phyloP scores from a whole-genome alignment of 345 rosid genomes.

The Viola odorata region DNA sequence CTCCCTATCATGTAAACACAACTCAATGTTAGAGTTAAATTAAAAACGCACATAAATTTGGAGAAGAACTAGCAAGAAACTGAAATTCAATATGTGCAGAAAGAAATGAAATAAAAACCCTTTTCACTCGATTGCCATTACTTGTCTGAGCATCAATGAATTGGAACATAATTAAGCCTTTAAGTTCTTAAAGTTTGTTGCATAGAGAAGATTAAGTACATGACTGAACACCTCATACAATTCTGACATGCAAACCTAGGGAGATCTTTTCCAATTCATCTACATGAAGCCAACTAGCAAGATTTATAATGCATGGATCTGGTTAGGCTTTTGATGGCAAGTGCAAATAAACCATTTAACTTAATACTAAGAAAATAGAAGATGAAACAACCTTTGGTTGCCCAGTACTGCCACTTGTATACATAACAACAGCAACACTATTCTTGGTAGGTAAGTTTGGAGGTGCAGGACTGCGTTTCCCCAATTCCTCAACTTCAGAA shows the following conservation, averaged over 20 bases:
- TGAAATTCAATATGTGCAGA: neutral
- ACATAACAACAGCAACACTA: slow-evolving; percentile 73
- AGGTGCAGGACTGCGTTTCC: slow-evolving; percentile 41
- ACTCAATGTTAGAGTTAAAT: slow-evolving; percentile 24
- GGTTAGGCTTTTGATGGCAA: no score
- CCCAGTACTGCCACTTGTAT: slow-evolving; percentile 95
- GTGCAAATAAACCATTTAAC: no score
- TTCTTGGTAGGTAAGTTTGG: slow-evolving; percentile 69
- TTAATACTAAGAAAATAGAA: no score
- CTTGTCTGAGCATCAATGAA: neutral
- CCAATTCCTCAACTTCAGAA: slow-evolving; percentile 72
- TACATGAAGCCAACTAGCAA: neutral
- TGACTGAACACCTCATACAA: neutral
- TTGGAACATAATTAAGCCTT: neutral
- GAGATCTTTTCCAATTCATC: slow-evolving; percentile 2
- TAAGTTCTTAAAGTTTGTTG: neutral
- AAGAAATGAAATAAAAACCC: neutral
- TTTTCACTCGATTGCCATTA: neutral
- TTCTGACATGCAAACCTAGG: neutral
- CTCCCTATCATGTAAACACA: slow-evolving; percentile 52
- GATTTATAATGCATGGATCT: neutral
- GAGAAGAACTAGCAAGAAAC: neutral
- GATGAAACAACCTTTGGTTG: slow-evolving; percentile 64
- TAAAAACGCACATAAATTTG: neutral
- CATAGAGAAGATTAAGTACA: neutral